Evolutionary conservation across 202 grass and related monocot genomes (phyloP).

Genomic region (Thinopyrum obtusiflorum): DNA sequence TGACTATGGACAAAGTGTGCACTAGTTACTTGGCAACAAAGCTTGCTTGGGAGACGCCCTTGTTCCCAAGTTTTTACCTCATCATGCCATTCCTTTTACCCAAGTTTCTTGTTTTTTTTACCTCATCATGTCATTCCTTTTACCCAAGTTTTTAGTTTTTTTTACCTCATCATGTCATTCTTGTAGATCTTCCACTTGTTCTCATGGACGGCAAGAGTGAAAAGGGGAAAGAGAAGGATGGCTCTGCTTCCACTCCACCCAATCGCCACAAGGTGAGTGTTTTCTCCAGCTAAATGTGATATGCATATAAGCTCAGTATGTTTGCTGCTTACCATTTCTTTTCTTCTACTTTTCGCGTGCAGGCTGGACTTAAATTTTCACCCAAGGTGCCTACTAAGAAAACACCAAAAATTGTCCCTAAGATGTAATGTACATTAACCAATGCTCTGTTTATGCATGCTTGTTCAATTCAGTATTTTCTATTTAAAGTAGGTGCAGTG

Average conservation of each 20-base stretch:
- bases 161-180: background rate
- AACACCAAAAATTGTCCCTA: background rate
- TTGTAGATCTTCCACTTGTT: background rate
- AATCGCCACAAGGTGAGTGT: conserved; percentile 7
- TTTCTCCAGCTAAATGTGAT: background rate
- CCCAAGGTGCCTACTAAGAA: conserved; percentile 34
- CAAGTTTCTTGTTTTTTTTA: background rate
- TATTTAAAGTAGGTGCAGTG: conserved; percentile 1
- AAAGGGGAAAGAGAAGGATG: conserved; percentile 13
- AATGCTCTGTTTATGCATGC: background rate
- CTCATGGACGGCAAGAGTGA: conserved; percentile 31
- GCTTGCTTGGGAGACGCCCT: background rate
- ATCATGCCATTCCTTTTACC: background rate
- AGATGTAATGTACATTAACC: conserved; percentile 19
- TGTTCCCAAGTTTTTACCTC: background rate
- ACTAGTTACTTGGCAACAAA: background rate
- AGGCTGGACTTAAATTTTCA: conserved; percentile 29
- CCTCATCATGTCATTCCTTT: background rate
- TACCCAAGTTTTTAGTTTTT: background rate
- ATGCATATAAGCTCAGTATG: background rate
- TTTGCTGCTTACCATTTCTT: background rate
- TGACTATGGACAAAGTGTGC: background rate
- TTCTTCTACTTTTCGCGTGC: background rate
- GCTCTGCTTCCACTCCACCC: background rate
- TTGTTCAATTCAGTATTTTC: background rate